Evolutionary conservation across 1,139 yeast species (phyloP).

Genomic region (Blastobotrys serpentis): DNA sequence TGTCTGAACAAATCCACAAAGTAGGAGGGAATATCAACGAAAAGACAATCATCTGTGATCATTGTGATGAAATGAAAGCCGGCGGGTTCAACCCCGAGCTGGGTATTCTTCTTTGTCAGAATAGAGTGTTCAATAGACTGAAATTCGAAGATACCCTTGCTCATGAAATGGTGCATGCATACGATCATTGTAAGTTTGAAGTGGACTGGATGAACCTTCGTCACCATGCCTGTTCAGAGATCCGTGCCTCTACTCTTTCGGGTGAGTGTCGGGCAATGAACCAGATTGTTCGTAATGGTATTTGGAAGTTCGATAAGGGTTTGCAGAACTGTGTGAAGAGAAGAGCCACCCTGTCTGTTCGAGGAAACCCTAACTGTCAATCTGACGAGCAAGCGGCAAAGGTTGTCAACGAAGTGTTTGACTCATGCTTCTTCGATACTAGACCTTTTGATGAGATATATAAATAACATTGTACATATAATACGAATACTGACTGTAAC

Average conservation of each 20-base stretch:
- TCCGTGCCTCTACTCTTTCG: conserved; percentile 86
- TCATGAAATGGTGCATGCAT: conserved; percentile 92
- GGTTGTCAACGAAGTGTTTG: conserved; percentile 85
- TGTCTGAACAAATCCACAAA: conserved; percentile 79
- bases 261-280: conserved; percentile 94
- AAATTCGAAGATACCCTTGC: conserved; percentile 88
- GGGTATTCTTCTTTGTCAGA: conserved; percentile 86
- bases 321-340: conserved; percentile 89
- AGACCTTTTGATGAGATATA: conserved; percentile 93
- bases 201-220: conserved; percentile 79
- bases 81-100: conserved; percentile 92
- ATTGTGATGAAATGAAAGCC: conserved; percentile 81
- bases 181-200: conserved; percentile 83
- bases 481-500: not conserved
- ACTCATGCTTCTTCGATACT: conserved; percentile 90
- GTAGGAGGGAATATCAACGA: conserved; percentile 55
- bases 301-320: conserved; percentile 64
- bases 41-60: conserved; percentile 69
- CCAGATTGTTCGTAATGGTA: conserved; percentile 60
- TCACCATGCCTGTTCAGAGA: conserved; percentile 97
- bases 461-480: conserved; percentile 39
- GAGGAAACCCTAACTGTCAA: conserved; percentile 81
- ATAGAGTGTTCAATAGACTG: conserved; percentile 72
- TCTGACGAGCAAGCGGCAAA: conserved; percentile 70
- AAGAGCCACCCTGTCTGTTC: conserved; percentile 80